phyloP scores from a whole-genome alignment of 192 early-diverging fungal species.

The Entomortierella parvispora region DNA sequence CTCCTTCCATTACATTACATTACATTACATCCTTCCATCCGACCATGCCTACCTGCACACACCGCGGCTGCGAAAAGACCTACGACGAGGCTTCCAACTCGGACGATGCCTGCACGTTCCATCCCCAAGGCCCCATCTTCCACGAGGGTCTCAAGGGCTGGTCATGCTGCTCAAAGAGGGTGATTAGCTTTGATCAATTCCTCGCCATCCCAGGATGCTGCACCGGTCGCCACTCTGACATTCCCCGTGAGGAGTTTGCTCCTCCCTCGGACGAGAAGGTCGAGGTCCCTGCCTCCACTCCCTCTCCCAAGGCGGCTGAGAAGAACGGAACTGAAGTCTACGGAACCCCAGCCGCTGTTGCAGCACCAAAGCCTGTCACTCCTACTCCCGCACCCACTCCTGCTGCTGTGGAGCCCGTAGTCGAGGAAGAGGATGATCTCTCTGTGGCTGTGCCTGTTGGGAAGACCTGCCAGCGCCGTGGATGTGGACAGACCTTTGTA shows the following conservation, averaged over 20 bases:
- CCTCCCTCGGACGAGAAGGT: conserved; percentile 34
- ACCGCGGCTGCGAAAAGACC: conserved; percentile 87
- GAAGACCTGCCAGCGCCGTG: conserved; percentile 84
- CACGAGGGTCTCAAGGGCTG: conserved; percentile 97
- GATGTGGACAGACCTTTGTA: conserved; percentile 77
- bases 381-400: conserved; percentile 36
- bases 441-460: conserved; percentile 76
- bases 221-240: conserved; percentile 74
- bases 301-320: conserved; percentile 18
- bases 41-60: conserved; percentile 72
- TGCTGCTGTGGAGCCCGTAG: conserved; percentile 54
- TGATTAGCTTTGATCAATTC: conserved; percentile 93
- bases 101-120: conserved; percentile 86
- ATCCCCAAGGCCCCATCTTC: conserved; percentile 91
- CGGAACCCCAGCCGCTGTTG: conserved; percentile 10
- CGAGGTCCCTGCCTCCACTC: conserved; percentile 33
- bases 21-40: conserved; percentile 1
- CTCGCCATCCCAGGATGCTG: conserved; percentile 88
- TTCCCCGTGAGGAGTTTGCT: conserved; percentile 28
- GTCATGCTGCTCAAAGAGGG: conserved; percentile 93
- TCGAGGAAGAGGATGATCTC: conserved; percentile 81
- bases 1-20: background rate
- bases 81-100: conserved; percentile 81
- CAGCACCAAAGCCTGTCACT: conserved; percentile 5
- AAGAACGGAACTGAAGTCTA: conserved; percentile 35